A percentile compares a stretch with the other conserved stretches of the same genome.
Conservation (phyloP, 177 flowering plant species). For the Vitis hybrid region DNA sequence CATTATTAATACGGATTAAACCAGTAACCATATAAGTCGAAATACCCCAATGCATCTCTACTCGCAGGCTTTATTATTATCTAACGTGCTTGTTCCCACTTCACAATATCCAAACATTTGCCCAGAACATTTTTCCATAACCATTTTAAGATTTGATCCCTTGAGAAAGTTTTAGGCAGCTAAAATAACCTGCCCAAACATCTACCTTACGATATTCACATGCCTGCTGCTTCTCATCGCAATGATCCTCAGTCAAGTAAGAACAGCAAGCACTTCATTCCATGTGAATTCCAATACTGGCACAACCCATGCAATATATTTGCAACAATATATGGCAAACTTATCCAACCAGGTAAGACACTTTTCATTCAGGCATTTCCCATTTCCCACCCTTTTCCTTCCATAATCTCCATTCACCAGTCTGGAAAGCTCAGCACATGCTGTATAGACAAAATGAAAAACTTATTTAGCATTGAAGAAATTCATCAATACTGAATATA, state of each 20-base stretch:
- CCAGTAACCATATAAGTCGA: not conserved
- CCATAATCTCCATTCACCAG: no score
- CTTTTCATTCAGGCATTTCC: no score
- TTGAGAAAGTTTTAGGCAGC: not conserved
- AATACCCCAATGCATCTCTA: not conserved
- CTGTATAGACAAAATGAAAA: no score
- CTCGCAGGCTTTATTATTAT: not conserved
- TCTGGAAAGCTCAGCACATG: no score
- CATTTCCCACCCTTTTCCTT: no score
- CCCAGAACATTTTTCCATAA: not conserved
- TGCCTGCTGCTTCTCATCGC: not conserved
- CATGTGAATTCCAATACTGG: not conserved
- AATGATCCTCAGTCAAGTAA: not conserved
- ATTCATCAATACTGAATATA: no score
- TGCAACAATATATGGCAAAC: no score
- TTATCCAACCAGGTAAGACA: no score
- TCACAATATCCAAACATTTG: not conserved
- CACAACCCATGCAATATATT: slow-evolving; percentile 2
- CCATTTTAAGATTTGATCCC: not conserved
- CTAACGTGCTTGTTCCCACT: not conserved
- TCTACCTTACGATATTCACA: not conserved
- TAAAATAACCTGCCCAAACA: not conserved
- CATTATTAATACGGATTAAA: not conserved
- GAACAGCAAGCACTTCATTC: not conserved
- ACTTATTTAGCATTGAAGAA: no score